A percentile compares a stretch with the other conserved stretches of the same genome.
These are phyloP conservation scores for Aspergillus fischeri DNA, from an alignment of 2,329 filamentous ascomycete species.

Conservation along the genomic window DNA sequence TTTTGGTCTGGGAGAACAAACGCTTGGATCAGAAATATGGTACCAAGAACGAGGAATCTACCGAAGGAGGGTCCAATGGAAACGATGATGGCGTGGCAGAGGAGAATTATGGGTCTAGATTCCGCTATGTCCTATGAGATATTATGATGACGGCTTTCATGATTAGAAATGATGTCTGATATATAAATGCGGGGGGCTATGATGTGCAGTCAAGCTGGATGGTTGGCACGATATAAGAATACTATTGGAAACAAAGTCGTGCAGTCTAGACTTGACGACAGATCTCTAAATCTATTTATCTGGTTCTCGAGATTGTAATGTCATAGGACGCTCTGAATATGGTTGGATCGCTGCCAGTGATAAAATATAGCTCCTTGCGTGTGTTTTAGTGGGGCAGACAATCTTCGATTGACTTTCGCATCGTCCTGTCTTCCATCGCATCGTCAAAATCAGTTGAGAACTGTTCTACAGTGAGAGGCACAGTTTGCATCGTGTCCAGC, in stretches of 20 bases:
- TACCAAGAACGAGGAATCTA: conserved; percentile 16
- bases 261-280: background rate
- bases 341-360: background rate
- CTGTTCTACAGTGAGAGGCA: background rate
- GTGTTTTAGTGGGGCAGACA: background rate
- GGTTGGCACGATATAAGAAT: background rate
- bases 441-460: background rate
- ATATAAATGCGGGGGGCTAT: background rate
- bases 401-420: background rate
- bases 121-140: conserved; percentile 34
- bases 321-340: background rate
- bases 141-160: background rate
- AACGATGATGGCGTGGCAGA: conserved; percentile 23
- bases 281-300: background rate
- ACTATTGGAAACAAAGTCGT: background rate
- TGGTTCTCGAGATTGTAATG: background rate
- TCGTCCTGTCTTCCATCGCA: too few relatives aligned
- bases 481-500: background rate
- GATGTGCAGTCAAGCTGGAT: background rate
- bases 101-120: conserved; percentile 39
- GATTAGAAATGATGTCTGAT: background rate
- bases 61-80: conserved; percentile 4
- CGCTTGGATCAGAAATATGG: conserved; percentile 52
- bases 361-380: background rate
- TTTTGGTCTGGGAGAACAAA: conserved; percentile 59